Evolutionary conservation across 148 eudicot species (phyloP), one percentile per base, ranked within the genome.

Genomic region (Rhododendron simsii): DNA sequence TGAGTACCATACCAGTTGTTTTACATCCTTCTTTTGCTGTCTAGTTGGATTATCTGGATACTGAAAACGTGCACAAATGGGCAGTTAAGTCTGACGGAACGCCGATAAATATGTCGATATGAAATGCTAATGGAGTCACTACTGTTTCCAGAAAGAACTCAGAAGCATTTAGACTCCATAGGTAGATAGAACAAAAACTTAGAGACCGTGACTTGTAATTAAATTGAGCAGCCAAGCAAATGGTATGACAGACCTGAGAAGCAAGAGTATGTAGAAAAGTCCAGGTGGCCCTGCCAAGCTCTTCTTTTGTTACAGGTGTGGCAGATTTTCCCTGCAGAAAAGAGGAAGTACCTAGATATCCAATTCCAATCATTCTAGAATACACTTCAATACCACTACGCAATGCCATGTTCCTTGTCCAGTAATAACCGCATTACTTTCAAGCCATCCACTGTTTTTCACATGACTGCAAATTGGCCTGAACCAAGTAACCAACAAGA

Each of bases 261-360:
- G 91, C 99, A 89, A 96, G 94, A 89, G 98, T 94, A 88, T 96
- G 99, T 83, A 96, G 94, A 88, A 95, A 95, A 65, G 98, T 96
- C 98, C 99, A 96, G 20, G 99, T 96, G 63, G 98, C 95, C 87
- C 94, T 95, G 89, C 99, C 98, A 87, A 96, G 98, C 41, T 90
- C 95, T 89, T 94, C 98, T 90, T 90, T 96, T 13, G 95, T 91
- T 78, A 90, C 95, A 77, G 95, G 98, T 30, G 87, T 74, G 18
- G 94, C 87, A 61, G 88, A 71, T 83, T 90, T 92, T 65, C 87
- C 94, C 99, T 96, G 86, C 45, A 88, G 57, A 71, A 87, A 86
- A 82, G 44, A 48, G 44, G 4, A 71, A 47, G 33, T 28, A 80
- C 33, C 14, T 15, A 12, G 2, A 35, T 28, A 74, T 74, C 39